These are phyloP conservation scores for Boletus pseudopeckii DNA, from an alignment of 768 basidiomycete species.

Conservation along the genomic window DNA sequence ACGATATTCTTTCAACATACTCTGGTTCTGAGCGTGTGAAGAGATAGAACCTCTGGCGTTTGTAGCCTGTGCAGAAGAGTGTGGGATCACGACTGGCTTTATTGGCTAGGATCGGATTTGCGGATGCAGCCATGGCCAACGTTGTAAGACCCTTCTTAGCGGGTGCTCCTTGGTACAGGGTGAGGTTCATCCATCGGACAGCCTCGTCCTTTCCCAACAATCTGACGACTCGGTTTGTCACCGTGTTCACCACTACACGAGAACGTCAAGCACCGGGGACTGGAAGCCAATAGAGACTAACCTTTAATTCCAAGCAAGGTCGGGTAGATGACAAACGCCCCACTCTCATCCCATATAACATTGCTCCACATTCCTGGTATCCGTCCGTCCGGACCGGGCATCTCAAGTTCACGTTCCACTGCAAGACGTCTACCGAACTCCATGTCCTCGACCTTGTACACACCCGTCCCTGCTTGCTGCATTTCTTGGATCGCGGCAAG, in stretches of 20 bases:
- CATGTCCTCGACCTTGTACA: constrained; percentile 95
- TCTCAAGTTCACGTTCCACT: constrained; percentile 85
- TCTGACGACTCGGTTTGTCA: constrained; percentile 88
- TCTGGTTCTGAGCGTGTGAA: constrained; percentile 91
- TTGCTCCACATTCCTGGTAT: constrained; percentile 79
- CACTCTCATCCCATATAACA: constrained; percentile 97
- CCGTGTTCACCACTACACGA: constrained; percentile 80
- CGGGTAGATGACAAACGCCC: constrained; percentile 91
- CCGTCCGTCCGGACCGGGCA: constrained; percentile 69
- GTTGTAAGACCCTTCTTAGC: constrained; percentile 84
- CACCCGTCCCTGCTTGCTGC: constrained; percentile 96
- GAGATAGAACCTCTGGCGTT: constrained; percentile 89
- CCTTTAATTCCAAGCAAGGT: constrained; percentile 95
- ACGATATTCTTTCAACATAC: constrained; percentile 43
- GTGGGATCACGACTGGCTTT: constrained; percentile 86
- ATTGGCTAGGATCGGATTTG: constrained; percentile 90
- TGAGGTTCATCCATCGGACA: constrained; percentile 83
- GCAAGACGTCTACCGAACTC: constrained; percentile 98
- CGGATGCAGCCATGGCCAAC: constrained; percentile 91
- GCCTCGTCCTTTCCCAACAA: constrained; percentile 93
- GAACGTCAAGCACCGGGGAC: neutral
- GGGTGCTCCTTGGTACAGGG: constrained; percentile 92
- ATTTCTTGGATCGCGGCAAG: constrained; percentile 92
- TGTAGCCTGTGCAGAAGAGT: constrained; percentile 90
- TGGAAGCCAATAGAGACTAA: constrained; percentile 31